Evolutionary conservation across 352 stramenopile species (phyloP).

Genomic region (Pythium volutum): DNA sequence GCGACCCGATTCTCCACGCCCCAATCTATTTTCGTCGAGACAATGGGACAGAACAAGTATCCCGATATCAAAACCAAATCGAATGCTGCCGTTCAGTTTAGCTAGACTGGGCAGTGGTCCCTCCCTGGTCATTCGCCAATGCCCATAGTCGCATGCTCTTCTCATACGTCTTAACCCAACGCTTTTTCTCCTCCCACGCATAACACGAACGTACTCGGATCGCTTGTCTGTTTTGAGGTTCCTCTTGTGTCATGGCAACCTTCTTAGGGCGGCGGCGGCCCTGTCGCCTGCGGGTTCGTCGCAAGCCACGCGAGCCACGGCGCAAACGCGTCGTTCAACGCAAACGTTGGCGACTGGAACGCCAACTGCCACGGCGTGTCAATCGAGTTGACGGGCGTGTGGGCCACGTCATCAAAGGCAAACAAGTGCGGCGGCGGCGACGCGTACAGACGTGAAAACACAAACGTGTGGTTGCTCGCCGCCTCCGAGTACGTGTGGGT

Average conservation of each 20-base stretch:
- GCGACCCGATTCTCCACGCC: no score
- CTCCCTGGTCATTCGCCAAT: no score
- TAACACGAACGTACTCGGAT: no score
- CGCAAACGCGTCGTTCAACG: slow-evolving; percentile 3
- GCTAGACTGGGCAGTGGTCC: no score
- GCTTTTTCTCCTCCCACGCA: no score
- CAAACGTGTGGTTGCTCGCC: slow-evolving; percentile 5
- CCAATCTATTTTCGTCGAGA: no score
- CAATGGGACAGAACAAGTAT: no score
- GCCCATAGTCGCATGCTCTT: no score
- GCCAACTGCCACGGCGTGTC: slow-evolving; percentile 17
- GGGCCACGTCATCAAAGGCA: background rate
- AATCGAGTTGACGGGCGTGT: background rate
- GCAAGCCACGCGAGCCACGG: slow-evolving; percentile 16
- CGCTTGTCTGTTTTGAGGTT: background rate
- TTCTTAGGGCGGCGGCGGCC: background rate
- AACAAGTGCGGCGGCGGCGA: slow-evolving; percentile 2
- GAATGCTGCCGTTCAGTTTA: no score
- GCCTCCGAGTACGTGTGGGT: background rate
- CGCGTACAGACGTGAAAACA: slow-evolving; percentile 3
- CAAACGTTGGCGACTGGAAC: slow-evolving; percentile 16
- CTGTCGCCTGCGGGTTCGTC: background rate
- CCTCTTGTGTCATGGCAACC: background rate
- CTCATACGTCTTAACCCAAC: no score
- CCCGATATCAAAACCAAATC: no score